phyloP scores from a whole-genome alignment of 1,284 basidiomycete genomes.

The Apiotrichum laibachii region DNA sequence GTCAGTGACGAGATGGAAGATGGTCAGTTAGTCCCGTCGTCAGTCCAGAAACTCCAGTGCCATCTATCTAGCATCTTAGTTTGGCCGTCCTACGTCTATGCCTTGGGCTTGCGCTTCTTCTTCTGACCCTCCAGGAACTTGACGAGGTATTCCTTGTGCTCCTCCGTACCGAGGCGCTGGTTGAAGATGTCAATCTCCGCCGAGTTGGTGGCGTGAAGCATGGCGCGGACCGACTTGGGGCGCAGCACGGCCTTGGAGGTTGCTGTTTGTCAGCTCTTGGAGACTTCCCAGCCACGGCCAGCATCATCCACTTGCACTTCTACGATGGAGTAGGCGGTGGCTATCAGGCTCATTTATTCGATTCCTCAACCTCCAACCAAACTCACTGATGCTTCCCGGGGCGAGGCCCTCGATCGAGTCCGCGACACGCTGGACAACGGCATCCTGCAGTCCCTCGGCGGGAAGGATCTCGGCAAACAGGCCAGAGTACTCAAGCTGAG shows the following conservation, averaged over 20 bases:
- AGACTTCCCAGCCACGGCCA: no score
- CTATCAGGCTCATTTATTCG: no score
- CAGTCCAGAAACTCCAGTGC: no score
- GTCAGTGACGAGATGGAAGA: no score
- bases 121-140: constrained; percentile 5
- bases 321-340: no score
- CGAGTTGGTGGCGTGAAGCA: constrained; percentile 12
- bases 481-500: constrained; percentile 1
- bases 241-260: constrained; percentile 13
- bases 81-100: no score
- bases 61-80: no score
- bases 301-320: no score
- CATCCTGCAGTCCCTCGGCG: not conserved
- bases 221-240: not conserved
- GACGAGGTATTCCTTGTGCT: constrained; percentile 13
- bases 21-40: no score
- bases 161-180: constrained; percentile 8
- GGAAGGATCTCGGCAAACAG: constrained; percentile 2
- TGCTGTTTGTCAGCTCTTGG: not conserved
- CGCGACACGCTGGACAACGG: not conserved
- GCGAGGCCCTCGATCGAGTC: not conserved
- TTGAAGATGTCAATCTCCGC: constrained; percentile 11
- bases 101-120: no score
- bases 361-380: not conserved
- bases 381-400: constrained; percentile 4